Evolutionary conservation across 139 green algal species (phyloP), one percentile per base, ranked within the genome.

Genomic region (Microglena sp.): DNA sequence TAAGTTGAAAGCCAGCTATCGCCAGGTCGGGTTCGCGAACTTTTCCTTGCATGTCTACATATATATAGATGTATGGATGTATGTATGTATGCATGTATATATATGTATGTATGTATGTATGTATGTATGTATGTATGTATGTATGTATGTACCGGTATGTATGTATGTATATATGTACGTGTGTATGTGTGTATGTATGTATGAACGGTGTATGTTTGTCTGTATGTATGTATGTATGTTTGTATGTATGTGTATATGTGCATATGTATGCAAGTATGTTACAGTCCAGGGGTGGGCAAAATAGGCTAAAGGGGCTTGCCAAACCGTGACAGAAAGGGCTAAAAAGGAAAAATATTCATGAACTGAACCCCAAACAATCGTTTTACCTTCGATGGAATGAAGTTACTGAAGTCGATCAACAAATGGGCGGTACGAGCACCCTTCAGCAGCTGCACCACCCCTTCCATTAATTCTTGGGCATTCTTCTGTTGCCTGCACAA

Each of bases 371-470:
- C n/a, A n/a, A n/a, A n/a, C n/a, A n/a, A n/a, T n/a, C n/a, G n/a
- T n/a, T n/a, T n/a, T n/a, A n/a, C n/a, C n/a, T n/a, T n/a, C n/a
- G n/a, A n/a, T n/a, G n/a, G n/a, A n/a, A n/a, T n/a, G n/a, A n/a
- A n/a, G n/a, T n/a, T n/a, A n/a, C n/a, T n/a, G n/a, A n/a, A n/a
- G n/a, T n/a, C n/a, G n/a, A n/a, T 30, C 7, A 89, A 74, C 64
- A 78, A 61, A 45, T 66, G 68, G 46, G 45, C 63, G 32, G 77
- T 78, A 65, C 62, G 26, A 27, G 82, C 66, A 1, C 45, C 50
- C 6, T 67, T 50, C 63, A 92, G 76, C 55, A 83, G 29, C 26
- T 54, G 74, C 45, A 86, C 56, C 27, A 82, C 70, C 0, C 59
- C 70, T 3, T 82, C 77, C 22, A 86, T 67, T 18, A 78, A 71